Evolutionary conservation across 2,329 filamentous ascomycete species (phyloP), one percentile per base, ranked within the genome.

Genomic region (Trichoderma sp.): DNA sequence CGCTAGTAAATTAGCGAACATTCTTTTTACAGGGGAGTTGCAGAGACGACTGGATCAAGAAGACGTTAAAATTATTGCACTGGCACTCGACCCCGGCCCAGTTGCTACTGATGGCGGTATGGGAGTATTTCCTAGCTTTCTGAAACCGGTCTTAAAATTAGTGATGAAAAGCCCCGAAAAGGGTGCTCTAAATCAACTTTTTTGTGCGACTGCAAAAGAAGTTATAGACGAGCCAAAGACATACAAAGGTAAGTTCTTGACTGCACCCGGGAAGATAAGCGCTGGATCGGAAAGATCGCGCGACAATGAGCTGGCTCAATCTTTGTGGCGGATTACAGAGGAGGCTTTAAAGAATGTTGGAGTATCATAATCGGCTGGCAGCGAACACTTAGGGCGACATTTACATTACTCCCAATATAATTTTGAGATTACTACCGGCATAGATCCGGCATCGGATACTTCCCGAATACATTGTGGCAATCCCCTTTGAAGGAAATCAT

Each of bases 71-170:
- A 59, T 69, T 21, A 59, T 41, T n/a, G 50, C 66, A 38, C 24
- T 69, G 14, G 35, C 66, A 38, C 50, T 69, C 18, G 66, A 69
- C 14, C 66, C 66, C 12, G 66, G 66, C 9, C 66, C 66, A 11
- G 66, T 69, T 29, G 66, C 66, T 35, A 69, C 50, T n/a, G 66
- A 69, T n/a, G 16, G 66, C 2, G 66, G 66, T 5, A 69, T 69
- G 66, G 50, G 66, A 11, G 31, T 69, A 0, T 69, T 69, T 18
- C 66, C 66, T 7, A 31, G 50, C 16, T 38, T 69, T 18, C 18
- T 69, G 21, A 69, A 69, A 14, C 66, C 50, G 12, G 50, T 60
- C 11, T 38, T 69, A 11, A 69, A 69, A 14, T 18, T 69, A n/a
- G 66, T 69, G 21, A 69, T 69, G 50, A 69, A 69, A 16, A 69